Percentiles rank a stretch among this genome's conserved stretches.
Evolutionary conservation across 345 rosid genomes (phyloP).

Genomic region (Lepidium aucheri): DNA sequence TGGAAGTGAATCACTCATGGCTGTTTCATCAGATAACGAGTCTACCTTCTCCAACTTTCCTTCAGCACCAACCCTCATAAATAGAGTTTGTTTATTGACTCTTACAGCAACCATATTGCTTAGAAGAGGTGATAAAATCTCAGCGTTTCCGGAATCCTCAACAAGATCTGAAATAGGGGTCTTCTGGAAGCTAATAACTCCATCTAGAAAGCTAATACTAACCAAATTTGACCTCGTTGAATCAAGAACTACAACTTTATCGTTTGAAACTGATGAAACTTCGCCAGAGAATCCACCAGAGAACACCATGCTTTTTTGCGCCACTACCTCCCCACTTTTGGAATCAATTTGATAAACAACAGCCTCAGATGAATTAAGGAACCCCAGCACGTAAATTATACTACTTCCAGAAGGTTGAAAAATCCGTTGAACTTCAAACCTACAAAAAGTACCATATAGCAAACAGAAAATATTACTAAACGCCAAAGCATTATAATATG

Average conservation of each 20-base stretch:
- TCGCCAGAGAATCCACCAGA: conserved; percentile 69
- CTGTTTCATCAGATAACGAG: conserved; percentile 45
- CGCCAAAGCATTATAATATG: not conserved
- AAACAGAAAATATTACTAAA: not conserved
- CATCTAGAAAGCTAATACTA: conserved; percentile 44
- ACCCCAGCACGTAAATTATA: conserved; percentile 54
- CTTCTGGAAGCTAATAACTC: conserved; percentile 44
- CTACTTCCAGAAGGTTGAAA: conserved; percentile 52
- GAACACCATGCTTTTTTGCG: conserved; percentile 48
- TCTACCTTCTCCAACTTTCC: conserved; percentile 68
- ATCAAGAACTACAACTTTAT: conserved; percentile 61
- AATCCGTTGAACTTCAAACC: conserved; percentile 71
- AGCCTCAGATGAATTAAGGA: conserved; percentile 51
- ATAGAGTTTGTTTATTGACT: conserved; percentile 30
- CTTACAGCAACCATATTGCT: conserved; percentile 53
- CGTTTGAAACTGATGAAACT: conserved; percentile 53
- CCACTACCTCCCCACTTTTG: conserved; percentile 60
- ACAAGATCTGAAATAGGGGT: conserved; percentile 52
- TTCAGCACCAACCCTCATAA: conserved; percentile 44
- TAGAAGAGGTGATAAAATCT: conserved; percentile 49
- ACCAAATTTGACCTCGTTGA: conserved; percentile 51
- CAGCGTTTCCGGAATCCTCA: conserved; percentile 44
- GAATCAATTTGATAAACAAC: conserved; percentile 56
- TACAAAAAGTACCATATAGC: conserved; percentile 29
- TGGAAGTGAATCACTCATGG: conserved; percentile 70